Conservation (phyloP, 78 protist species). For the Speleostelium caveatum region DNA sequence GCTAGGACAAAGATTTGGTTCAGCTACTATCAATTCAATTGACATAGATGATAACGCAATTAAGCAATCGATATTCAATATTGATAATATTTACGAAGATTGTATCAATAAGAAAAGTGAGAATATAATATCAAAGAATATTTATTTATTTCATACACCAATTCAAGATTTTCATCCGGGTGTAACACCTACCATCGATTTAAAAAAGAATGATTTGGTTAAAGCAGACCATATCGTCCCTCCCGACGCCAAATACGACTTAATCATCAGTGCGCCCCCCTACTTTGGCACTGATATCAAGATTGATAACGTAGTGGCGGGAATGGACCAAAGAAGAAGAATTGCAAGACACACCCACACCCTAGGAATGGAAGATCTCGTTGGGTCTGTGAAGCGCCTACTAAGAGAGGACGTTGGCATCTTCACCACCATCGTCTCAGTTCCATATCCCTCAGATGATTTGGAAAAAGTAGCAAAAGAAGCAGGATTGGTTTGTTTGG, state of each 20-base stretch:
- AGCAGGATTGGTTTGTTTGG: conserved; percentile 42
- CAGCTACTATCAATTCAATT: conserved; percentile 38
- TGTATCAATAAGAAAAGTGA: too few species aligned
- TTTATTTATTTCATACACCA: conserved; percentile 60
- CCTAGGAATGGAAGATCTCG: conserved; percentile 51
- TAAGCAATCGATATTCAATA: conserved; percentile 30
- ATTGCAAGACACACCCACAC: conserved; percentile 76
- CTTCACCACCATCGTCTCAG: conserved; percentile 45
- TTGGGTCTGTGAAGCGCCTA: conserved; percentile 14
- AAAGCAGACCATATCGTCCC: background rate
- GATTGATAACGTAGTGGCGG: background rate
- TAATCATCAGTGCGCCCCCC: conserved; percentile 77
- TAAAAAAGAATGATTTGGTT: background rate
- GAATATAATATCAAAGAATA: conserved; percentile 12
- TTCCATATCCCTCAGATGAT: conserved; percentile 55
- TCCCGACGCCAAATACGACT: conserved; percentile 17
- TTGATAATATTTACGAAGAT: conserved; percentile 33
- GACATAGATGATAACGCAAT: conserved; percentile 67
- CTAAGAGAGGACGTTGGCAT: conserved; percentile 24
- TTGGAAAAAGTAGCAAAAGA: conserved; percentile 20
- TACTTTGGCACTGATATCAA: conserved; percentile 47
- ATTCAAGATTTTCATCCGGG: conserved; percentile 60
- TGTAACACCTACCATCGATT: background rate
- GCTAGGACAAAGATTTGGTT: conserved; percentile 55
- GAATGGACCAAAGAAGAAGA: conserved; percentile 41